These are phyloP conservation scores for Echinochloa phyllopogon DNA, from an alignment of 176 grass and related monocot genomes.

Conservation along the genomic window DNA sequence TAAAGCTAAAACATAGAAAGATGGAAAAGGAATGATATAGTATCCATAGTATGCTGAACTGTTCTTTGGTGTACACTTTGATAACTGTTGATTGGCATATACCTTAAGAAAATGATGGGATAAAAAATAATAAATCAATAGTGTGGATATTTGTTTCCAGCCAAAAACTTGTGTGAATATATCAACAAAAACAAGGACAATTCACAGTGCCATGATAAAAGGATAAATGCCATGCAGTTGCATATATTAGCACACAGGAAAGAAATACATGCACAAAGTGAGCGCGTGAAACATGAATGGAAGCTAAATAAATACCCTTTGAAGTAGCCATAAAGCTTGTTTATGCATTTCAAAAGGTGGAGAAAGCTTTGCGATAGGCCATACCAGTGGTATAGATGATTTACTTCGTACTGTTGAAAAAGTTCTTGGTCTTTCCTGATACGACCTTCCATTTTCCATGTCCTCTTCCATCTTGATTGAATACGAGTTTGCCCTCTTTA, in stretches of 20 bases:
- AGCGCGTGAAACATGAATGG: background rate
- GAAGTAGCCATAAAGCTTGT: background rate
- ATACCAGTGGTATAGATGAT: constrained; percentile 80
- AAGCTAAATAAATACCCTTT: constrained; percentile 18
- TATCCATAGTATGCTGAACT: background rate
- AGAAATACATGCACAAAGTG: background rate
- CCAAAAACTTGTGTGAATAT: background rate
- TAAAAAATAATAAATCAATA: background rate
- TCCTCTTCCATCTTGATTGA: constrained; percentile 85
- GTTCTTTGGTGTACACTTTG: background rate
- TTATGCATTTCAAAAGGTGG: constrained; percentile 9
- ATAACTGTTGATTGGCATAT: background rate
- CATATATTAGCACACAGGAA: constrained; percentile 22
- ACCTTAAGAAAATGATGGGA: background rate
- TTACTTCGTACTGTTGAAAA: constrained; percentile 87
- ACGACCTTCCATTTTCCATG: constrained; percentile 81
- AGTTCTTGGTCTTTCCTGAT: constrained; percentile 76
- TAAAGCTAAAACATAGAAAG: constrained; percentile 3
- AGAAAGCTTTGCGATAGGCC: constrained; percentile 28
- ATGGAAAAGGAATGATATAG: background rate
- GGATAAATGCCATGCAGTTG: constrained; percentile 13
- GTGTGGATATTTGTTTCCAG: constrained; percentile 12
- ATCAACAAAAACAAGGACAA: constrained; percentile 26
- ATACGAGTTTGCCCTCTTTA: constrained; percentile 70
- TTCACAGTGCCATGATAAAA: background rate